phyloP scores from a whole-genome alignment of 345 rosid species.

The Eucalyptus polybractea region DNA sequence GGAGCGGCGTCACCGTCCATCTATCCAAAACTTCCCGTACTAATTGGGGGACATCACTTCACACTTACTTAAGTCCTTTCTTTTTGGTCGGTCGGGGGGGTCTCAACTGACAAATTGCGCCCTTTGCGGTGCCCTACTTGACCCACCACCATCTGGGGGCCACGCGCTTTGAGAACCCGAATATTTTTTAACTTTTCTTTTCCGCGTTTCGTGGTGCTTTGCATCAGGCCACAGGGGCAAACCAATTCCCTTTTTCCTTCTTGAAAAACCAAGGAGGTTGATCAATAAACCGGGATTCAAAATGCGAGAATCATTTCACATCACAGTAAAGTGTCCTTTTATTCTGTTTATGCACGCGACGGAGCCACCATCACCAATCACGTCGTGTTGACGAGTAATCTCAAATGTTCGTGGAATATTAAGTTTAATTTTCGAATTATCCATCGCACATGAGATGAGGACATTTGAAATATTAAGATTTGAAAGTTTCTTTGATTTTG shows the following conservation, averaged over 20 bases:
- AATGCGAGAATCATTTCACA: neutral
- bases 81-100: neutral
- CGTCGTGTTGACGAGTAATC: fast-evolving
- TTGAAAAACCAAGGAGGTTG: too few relatives aligned
- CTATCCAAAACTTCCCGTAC: neutral
- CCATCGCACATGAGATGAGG: fast-evolving
- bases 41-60: neutral
- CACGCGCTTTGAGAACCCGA: neutral
- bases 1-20: neutral
- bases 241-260: neutral
- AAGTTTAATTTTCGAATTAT: too few relatives aligned
- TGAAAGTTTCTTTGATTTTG: neutral
- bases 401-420: too few relatives aligned
- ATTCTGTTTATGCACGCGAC: neutral
- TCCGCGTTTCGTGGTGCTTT: neutral
- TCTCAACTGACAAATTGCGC: neutral
- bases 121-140: neutral
- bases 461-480: neutral
- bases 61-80: neutral
- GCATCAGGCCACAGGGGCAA: neutral
- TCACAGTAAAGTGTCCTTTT: neutral
- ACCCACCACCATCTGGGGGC: neutral
- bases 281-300: neutral
- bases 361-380: fast-evolving
- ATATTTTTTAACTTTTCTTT: neutral